Evolutionary conservation across 1,284 basidiomycete species (phyloP), one percentile per base, ranked within the genome.

Genomic region (Irpex rosettiformis): DNA sequence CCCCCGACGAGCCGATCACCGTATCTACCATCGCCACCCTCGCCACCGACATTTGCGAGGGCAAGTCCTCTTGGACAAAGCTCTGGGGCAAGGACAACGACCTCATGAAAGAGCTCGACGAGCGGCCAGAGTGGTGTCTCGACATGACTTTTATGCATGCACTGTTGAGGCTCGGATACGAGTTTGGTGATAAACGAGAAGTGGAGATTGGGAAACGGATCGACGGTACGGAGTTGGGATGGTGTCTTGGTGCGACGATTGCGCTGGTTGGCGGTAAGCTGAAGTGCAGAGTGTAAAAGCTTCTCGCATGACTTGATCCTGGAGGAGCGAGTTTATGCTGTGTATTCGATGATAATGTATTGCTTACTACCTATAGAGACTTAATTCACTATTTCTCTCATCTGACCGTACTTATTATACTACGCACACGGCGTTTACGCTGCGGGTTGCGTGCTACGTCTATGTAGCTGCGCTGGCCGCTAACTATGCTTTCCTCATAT

Each of bases 81-180:
- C 75, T 75, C 54, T 88, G 83, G 83, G 82, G 79, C 13, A 69
- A 70, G 6, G 72, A 87, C 65, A 56, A 72, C 3, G 76, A 69
- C 6, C 80, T 91, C 21, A 83, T 96, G 75, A 79, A 75, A 0
- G 95, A 97, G 69, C 78, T 98, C 10, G 77, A 85, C 55, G 92
- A 81, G 57, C 79, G 94, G 8, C 95, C 96, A 0, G 96, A 98
- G 76, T 94, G 89, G 77, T 99, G 96, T 73, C 81, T 98, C 51
- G 96, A 99, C 74, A 73, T 98, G 69, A 98, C 94, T 33, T 99
- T 96, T 72, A 94, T 96, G 93, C 86, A 97, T 70, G 88, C 85
- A 37, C 73, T 99, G 61, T 75, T 99, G 55, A 81, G 89, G 58
- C 78, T 96, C 0, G 86, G 92, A 52, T 93, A 96, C 73, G 94